Evolutionary conservation across 257 asterid species (phyloP).

Genomic region (Solanum ossicruentum): DNA sequence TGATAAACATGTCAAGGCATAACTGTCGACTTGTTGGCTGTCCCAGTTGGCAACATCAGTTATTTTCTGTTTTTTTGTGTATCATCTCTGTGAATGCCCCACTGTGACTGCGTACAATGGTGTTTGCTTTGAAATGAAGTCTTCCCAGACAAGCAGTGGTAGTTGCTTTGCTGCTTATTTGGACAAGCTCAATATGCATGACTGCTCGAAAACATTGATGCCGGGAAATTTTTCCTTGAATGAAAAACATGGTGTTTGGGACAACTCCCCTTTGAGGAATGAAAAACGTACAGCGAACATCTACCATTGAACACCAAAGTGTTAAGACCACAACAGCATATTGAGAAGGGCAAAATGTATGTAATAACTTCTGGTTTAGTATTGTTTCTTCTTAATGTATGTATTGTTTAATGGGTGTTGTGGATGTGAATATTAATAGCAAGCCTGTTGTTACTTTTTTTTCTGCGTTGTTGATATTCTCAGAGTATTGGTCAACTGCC

Average conservation of each 20-base stretch:
- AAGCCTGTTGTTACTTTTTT: not conserved
- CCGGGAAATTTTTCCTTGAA: not conserved
- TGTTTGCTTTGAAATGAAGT: not conserved
- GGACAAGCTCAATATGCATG: not conserved
- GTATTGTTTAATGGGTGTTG: not conserved
- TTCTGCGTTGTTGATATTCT: not conserved
- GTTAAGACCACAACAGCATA: not conserved
- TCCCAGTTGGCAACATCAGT: conserved; percentile 10
- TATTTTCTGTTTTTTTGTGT: not conserved
- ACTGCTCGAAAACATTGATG: not conserved
- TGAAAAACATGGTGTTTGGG: not conserved
- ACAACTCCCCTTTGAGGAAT: not conserved
- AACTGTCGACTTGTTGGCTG: conserved; percentile 4
- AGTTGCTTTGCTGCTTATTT: not conserved
- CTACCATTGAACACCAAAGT: not conserved
- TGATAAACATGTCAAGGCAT: conserved; percentile 76
- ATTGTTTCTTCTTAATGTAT: not conserved
- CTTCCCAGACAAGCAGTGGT: not conserved
- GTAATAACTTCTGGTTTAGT: not conserved
- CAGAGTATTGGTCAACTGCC: not conserved
- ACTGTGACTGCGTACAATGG: not conserved
- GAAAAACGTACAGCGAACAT: not conserved
- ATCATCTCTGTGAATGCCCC: not conserved
- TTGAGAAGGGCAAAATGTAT: not conserved
- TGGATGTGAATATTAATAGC: not conserved